These are phyloP conservation scores for Ruellia speciosa DNA, from an alignment of 305 asterid genomes.

Conservation along the genomic window DNA sequence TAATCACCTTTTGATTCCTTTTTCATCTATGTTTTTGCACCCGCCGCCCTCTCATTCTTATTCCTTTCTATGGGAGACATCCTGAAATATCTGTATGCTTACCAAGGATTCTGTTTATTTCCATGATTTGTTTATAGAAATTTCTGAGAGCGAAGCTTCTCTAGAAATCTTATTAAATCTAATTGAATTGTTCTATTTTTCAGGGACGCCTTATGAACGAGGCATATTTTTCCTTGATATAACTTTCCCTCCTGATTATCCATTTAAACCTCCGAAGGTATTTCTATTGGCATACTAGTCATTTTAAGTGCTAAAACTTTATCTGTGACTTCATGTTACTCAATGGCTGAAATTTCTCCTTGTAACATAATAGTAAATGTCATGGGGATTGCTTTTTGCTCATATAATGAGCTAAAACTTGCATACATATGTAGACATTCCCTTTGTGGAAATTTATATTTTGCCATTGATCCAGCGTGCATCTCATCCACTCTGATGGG, in stretches of 20 bases:
- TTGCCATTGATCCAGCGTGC: no score
- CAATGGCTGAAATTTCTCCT: no score
- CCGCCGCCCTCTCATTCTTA: not conserved
- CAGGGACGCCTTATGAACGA: slow-evolving; percentile 88
- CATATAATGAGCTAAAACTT: no score
- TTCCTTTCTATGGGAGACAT: not conserved
- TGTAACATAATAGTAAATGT: no score
- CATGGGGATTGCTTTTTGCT: no score
- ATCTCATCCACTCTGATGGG: no score
- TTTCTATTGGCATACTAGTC: slow-evolving; percentile 18
- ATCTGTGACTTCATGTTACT: not conserved
- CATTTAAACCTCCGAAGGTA: slow-evolving; percentile 90
- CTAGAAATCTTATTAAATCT: not conserved
- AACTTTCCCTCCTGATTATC: slow-evolving; percentile 77
- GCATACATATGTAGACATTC: no score
- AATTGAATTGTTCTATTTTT: slow-evolving; percentile 14
- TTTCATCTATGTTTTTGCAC: no score
- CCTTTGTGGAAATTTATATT: no score
- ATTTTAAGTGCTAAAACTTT: not conserved
- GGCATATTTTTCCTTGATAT: slow-evolving; percentile 86
- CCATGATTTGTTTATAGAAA: not conserved
- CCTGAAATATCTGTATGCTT: no score
- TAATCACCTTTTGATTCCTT: no score
- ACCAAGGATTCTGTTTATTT: not conserved
- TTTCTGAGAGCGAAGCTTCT: no score